These are phyloP conservation scores for Nakazawaea laoshanensis DNA, from an alignment of 805 yeast species.

Conservation along the genomic window DNA sequence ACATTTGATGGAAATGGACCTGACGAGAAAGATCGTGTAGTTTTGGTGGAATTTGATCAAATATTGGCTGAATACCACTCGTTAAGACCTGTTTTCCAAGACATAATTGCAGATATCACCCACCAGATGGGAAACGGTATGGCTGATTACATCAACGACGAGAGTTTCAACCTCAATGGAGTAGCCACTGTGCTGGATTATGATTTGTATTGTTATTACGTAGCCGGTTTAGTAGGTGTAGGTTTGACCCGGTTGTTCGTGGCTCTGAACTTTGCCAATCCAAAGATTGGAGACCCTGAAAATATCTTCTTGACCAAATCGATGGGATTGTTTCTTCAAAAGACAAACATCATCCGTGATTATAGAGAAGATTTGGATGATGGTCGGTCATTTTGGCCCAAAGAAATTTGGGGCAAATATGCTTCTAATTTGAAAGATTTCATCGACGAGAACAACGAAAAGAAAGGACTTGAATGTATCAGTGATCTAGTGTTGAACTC, in stretches of 20 bases:
- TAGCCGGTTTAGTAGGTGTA: slow-evolving; percentile 96
- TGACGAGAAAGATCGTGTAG: slow-evolving; percentile 73
- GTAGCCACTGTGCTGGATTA: slow-evolving; percentile 73
- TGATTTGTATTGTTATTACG: slow-evolving; percentile 90
- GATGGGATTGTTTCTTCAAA: slow-evolving; percentile 94
- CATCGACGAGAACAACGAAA: slow-evolving; percentile 33
- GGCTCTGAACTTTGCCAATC: slow-evolving; percentile 61
- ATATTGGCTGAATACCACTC: slow-evolving; percentile 65
- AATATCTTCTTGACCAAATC: slow-evolving; percentile 58
- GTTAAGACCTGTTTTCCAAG: slow-evolving; percentile 69
- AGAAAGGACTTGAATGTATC: slow-evolving; percentile 64
- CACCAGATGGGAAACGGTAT: slow-evolving; percentile 92
- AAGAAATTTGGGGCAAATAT: slow-evolving; percentile 85
- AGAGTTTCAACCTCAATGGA: slow-evolving; percentile 72
- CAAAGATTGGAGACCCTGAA: slow-evolving; percentile 31
- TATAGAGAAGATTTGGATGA: slow-evolving; percentile 86
- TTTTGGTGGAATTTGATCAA: slow-evolving; percentile 68
- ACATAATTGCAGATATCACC: slow-evolving; percentile 70
- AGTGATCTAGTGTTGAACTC: slow-evolving; percentile 77
- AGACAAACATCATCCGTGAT: slow-evolving; percentile 93
- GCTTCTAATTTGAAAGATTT: slow-evolving; percentile 58
- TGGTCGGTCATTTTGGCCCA: slow-evolving; percentile 94
- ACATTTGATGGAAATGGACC: slow-evolving; percentile 69
- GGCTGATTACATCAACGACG: slow-evolving; percentile 86
- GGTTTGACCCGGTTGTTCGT: slow-evolving; percentile 82